Evolutionary conservation across 805 yeast genomes (phyloP).

Genomic region (Saccharomycopsis fodiens): DNA sequence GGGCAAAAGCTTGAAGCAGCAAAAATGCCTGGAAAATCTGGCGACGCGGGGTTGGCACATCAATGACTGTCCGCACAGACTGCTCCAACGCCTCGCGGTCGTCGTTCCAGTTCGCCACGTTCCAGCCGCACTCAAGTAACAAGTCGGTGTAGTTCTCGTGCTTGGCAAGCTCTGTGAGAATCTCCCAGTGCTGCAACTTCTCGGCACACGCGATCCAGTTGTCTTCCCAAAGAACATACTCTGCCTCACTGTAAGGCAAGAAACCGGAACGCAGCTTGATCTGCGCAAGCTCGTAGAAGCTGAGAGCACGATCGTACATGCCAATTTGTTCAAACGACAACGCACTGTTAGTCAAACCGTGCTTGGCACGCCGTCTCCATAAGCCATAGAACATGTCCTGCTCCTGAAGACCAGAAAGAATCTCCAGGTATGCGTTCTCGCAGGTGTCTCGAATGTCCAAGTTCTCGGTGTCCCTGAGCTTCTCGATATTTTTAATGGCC

Average conservation of each 20-base stretch:
- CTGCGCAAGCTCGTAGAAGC: constrained; percentile 92
- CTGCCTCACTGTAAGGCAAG: constrained; percentile 89
- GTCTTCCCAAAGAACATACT: constrained; percentile 95
- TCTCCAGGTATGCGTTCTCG: constrained; percentile 82
- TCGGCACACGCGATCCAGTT: constrained; percentile 98
- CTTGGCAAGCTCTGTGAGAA: constrained; percentile 89
- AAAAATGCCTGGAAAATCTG: constrained; percentile 93
- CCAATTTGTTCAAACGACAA: constrained; percentile 93
- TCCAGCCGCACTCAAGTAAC: constrained; percentile 97
- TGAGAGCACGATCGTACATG: constrained; percentile 88
- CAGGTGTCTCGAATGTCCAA: constrained; percentile 58
- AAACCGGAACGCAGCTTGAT: constrained; percentile 94
- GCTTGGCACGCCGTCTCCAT: constrained; percentile 95
- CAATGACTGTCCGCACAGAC: constrained; percentile 92
- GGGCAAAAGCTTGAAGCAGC: constrained; percentile 87
- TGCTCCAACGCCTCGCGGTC: constrained; percentile 92
- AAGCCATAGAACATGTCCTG: constrained; percentile 96
- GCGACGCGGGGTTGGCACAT: constrained; percentile 95
- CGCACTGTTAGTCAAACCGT: constrained; percentile 86
- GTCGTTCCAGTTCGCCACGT: constrained; percentile 96
- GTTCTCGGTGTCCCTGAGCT: constrained; percentile 29
- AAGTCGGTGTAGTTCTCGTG: constrained; percentile 96
- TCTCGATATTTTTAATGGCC: constrained; percentile 77
- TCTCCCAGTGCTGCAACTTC: constrained; percentile 96
- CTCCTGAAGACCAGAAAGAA: constrained; percentile 83